Base-by-base conservation (phyloP, 1,284 basidiomycete genomes). In the Somion occarium region DNA sequence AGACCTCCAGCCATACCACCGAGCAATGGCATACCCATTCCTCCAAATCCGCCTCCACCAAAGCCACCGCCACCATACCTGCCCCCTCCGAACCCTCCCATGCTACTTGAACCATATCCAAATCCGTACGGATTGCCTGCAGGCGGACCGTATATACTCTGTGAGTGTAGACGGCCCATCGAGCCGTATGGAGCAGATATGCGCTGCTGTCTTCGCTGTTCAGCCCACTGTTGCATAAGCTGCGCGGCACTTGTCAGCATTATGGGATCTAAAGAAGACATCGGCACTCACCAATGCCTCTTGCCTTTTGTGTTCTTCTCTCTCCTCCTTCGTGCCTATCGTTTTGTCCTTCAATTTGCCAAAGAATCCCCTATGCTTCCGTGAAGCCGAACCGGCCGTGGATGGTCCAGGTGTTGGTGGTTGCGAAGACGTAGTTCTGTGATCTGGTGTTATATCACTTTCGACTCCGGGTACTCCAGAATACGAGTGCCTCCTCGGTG, bases 1-100 rank as follows among this genome's bases (percentile, higher is more conserved):
- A 85, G 61, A 1, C 83, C 83, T 22, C 82, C 82, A 2, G 76
- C 83, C 38, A 85, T 60, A 18, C 82, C 83, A 34, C 80, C 83
- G 22, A 82, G 53, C 1, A 83, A 61, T 3, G 80, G 79, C 19
- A 82, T 47, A 1, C 66, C 79, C 61, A 75, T 69, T 2, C 71
- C 69, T 15, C 66, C 79, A 61, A 75, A 69, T 2, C 71, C 69
- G 13, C 71, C 69, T 13, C 63, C 61, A 2, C 71, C 67, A 44
- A 62, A 61, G 12, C 62, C 57, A 19, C 62, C 55, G 15, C 61
- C 56, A 5, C 46, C 46, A 26, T 41, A 48, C 5, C 46, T 30
- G 23, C 46, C 15, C 25, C 63, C 49, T 27, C 62, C 59, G 23
- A 24, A 46, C 37, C 51, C 39, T 3, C 50, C 30, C 30, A 34